Conservation (phyloP, 805 yeast species). For the Myxozyma kluyveri region DNA sequence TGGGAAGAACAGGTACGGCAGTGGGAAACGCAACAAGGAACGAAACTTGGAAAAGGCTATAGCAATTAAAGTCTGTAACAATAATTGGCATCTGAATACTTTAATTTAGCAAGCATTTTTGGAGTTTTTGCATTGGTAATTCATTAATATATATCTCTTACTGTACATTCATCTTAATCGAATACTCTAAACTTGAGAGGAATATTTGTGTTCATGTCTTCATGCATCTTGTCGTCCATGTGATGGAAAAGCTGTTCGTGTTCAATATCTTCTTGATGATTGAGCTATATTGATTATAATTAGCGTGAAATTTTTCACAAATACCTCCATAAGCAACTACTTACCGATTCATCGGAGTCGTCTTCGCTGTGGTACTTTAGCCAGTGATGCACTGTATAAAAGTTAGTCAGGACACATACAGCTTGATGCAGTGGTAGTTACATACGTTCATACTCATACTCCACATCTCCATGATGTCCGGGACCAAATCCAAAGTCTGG, state of each 20-base stretch:
- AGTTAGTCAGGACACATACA: slow-evolving; percentile 21
- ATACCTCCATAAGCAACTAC: not conserved
- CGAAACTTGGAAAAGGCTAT: slow-evolving; percentile 11
- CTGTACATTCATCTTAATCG: not conserved
- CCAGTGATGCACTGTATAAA: slow-evolving; percentile 93
- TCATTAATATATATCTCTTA: not conserved
- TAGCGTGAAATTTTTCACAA: not conserved
- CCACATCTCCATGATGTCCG: slow-evolving; percentile 93
- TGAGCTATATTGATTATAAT: slow-evolving; percentile 10
- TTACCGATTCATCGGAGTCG: slow-evolving; percentile 23
- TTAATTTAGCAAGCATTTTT: too few species aligned
- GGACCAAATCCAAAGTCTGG: slow-evolving; percentile 94
- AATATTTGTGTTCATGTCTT: slow-evolving; percentile 23
- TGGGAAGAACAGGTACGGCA: slow-evolving; percentile 64
- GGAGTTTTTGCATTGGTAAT: not conserved
- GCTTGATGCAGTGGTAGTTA: not conserved
- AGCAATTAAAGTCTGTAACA: slow-evolving; percentile 9
- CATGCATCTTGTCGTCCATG: slow-evolving; percentile 20
- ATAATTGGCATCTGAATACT: too few species aligned
- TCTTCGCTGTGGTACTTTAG: slow-evolving; percentile 48
- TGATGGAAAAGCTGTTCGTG: slow-evolving; percentile 27
- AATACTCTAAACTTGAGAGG: slow-evolving; percentile 25
- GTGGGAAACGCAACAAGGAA: slow-evolving; percentile 49
- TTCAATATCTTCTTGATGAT: slow-evolving; percentile 20
- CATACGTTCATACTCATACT: slow-evolving; percentile 74